Base-by-base conservation (phyloP, 768 basidiomycete genomes). In the Astraeus odoratus region DNA sequence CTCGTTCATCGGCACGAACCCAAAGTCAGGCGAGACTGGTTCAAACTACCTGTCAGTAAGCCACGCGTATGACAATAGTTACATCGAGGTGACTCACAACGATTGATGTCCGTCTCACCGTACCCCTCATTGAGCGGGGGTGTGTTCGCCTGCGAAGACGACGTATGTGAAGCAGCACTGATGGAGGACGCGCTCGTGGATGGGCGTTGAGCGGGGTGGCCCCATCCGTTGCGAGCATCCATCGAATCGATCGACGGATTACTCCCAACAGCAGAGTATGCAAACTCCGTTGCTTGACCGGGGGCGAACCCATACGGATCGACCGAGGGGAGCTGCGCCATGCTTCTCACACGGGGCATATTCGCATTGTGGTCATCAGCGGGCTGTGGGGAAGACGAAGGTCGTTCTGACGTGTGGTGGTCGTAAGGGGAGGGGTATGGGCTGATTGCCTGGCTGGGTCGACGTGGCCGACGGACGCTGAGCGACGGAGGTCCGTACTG, bases 381-480 rank as follows among this genome's bases (percentile, higher is more conserved):
- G 22, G 82, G 82, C 54, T 83, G 81, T 16, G 83, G 84, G 8
- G 81, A 83, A 20, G 82, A 79, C 44, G 82, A 84, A 1, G 80
- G 81, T 31, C 84, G 77, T 50, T 81, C 78, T 41, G 78, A 76
- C 16, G 64, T 51, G 36, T 75, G 69, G 44, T 81, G 76, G 48
- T 80, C 81, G 63, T 90, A 91, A 36, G 87, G 86, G 50, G 80
- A 83, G 15, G 88, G 88, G 64, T 91, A 91, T 10, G 88, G 88
- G 55, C 81, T 85, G 73, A 91, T 81, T 1, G 87, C 88, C 61
- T 91, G 88, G 60, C 83, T 86, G 63, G 90, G 88, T 46, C 88
- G 76, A 35, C 88, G 75, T 36, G 76, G 75, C 24, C 88, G 75
- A 22, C 86, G 78, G 27, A 90, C 75, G 60, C 83, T 81, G 43